Percentiles rank a stretch among this genome's conserved stretches.
These are phyloP conservation scores for Coemansia biformis DNA, from an alignment of 192 early-diverging fungal species.

Conservation along the genomic window DNA sequence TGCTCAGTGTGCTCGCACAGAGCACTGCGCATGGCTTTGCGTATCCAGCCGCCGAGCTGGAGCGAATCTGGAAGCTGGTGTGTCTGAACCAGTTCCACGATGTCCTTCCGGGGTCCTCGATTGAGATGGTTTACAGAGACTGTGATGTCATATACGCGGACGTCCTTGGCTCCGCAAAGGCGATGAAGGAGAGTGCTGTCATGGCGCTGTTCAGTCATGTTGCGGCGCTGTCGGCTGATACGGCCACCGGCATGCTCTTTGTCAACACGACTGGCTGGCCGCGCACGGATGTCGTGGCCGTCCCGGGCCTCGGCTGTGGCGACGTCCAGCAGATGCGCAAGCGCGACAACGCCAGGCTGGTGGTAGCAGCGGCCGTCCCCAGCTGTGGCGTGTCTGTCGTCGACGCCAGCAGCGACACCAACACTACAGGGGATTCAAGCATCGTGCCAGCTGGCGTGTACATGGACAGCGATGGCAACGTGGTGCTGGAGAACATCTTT, in stretches of 20 bases:
- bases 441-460: conserved; percentile 31
- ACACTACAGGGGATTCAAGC: no score
- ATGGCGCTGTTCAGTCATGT: conserved; percentile 26
- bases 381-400: conserved; percentile 14
- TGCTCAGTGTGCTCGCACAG: conserved; percentile 56
- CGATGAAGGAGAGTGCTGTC: conserved; percentile 49
- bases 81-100: conserved; percentile 98
- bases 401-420: background rate
- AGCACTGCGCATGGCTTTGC: conserved; percentile 15
- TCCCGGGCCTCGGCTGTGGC: conserved; percentile 32
- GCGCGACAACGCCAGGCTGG: conserved; percentile 23
- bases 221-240: conserved; percentile 3
- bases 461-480: conserved; percentile 16
- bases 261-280: conserved; percentile 68
- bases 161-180: conserved; percentile 29
- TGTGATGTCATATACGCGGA: conserved; percentile 54
- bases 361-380: conserved; percentile 30
- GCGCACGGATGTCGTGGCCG: conserved; percentile 65
- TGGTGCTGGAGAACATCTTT: conserved; percentile 68
- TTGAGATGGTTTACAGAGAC: conserved; percentile 88
- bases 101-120: conserved; percentile 87
- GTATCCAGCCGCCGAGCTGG: conserved; percentile 74
- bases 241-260: conserved; percentile 38
- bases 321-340: conserved; percentile 27
- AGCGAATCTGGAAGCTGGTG: conserved; percentile 81